Evolutionary conservation across 495 filamentous ascomycete species (phyloP).

Genomic region (Hypoxylon subgilvum): DNA sequence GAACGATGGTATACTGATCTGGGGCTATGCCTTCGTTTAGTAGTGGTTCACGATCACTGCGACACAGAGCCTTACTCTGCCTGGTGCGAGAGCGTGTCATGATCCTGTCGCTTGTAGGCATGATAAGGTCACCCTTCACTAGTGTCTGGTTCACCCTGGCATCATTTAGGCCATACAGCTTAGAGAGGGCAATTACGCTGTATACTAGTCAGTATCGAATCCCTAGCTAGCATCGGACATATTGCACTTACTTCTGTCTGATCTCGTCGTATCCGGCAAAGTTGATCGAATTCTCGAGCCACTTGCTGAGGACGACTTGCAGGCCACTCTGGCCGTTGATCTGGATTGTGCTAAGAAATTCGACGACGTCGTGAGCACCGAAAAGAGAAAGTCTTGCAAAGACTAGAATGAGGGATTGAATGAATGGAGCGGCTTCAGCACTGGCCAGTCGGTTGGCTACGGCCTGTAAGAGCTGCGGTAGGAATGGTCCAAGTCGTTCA

Average conservation of each 20-base stretch:
- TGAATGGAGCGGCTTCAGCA: constrained; percentile 82
- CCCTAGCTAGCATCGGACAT: not conserved
- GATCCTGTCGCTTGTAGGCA: constrained; percentile 80
- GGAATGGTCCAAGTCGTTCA: constrained; percentile 85
- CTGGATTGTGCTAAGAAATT: constrained; percentile 84
- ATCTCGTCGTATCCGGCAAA: constrained; percentile 98
- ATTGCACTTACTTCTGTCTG: constrained; percentile 75
- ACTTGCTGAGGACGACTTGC: constrained; percentile 87
- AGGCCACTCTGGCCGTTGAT: constrained; percentile 78
- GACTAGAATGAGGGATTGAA: constrained; percentile 87
- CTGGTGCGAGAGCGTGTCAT: constrained; percentile 90
- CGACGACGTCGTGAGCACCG: constrained; percentile 85
- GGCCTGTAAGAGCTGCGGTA: constrained; percentile 85
- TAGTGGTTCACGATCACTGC: not conserved
- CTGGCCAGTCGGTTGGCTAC: constrained; percentile 85
- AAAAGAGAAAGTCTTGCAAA: constrained; percentile 88
- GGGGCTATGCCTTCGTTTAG: constrained; percentile 62
- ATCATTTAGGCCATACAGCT: constrained; percentile 86
- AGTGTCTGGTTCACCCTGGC: constrained; percentile 75
- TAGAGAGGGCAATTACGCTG: constrained; percentile 87
- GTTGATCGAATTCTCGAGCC: constrained; percentile 94
- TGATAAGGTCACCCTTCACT: constrained; percentile 90
- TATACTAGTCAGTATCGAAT: constrained; percentile 19
- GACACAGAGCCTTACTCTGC: constrained; percentile 56
- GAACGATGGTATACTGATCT: constrained; percentile 85